Base-by-base conservation (phyloP, 768 basidiomycete genomes). In the Cyclocybe aegerita region DNA sequence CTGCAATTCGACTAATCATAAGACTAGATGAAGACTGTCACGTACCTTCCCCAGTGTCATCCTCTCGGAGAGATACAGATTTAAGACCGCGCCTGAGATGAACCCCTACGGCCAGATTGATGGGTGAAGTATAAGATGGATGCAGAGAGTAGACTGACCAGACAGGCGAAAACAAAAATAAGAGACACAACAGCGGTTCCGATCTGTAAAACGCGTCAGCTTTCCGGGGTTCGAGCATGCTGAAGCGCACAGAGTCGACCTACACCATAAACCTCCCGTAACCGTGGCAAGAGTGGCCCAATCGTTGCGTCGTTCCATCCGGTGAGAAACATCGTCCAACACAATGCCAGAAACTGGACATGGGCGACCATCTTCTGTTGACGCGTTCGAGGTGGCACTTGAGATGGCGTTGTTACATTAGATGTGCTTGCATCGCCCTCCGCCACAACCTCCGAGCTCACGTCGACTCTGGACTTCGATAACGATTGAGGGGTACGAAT, bases 291-390 rank as follows among this genome's bases (percentile, higher is more conserved):
- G 14, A 93, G 66, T 1, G 90, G 88, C 1, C 90, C 90, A 10
- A 81, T 80, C 0, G 83, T 77, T 9, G 83, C 85, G 63, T 90
- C 90, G 59, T 86, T 89, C 88, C 88, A 92, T 11, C 90, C 90
- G 11, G 76, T 76, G 3, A 88, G 66, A 52, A 85, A 83, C 41
- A 86, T 45, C 9, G 73, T 68, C 68, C 72, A 81, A 55, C 83
- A 87, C 33, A 83, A 66, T 0, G 82, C 63, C 12, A 67, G 56
- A 50, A 85, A 79, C 52, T 88, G 85, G 23, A 84, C 63, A 14
- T 60, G 60, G 31, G 59, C 63, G 9, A 48, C 53, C 16, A 39
- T 33, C 1, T 54, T 61, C 42, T 71, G 65, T 36, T 53, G 31
- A 12, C 8, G 39, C 9, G 52, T 48, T 10, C 17, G 15, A 11